Base-by-base conservation (phyloP, 179 eudicot species). In the Spinacia oleracea region DNA sequence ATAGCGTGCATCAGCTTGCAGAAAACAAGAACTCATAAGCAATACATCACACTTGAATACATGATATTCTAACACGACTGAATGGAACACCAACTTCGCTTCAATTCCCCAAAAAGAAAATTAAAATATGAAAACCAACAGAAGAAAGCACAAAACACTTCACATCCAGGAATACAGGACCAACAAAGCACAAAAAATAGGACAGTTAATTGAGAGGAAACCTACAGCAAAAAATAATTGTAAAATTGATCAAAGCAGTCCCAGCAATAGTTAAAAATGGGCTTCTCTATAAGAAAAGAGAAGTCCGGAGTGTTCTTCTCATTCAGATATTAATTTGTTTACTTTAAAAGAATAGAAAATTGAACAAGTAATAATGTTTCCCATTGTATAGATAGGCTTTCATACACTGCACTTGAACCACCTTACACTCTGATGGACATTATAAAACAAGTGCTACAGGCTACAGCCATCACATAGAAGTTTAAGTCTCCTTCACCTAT, bases 361-460 rank as follows among this genome's bases (percentile, higher is more conserved):
- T 23, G 32, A 59, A 59, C 11, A 59, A 9, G 9, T 59, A 9
- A 34, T 2, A 21, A 34, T 35, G n/a, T 6, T 65, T 59, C 31
- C 32, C 46, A 65, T 20, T 35, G 38, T 29, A 9, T 59, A 23
- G 6, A 59, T 29, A 62, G 34, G 38, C 29, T 62, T 62, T 62
- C 67, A 34, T 20, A 20, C 11, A 32, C 35, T 34, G 43, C 70
- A 18, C 3, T 18, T 31, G 20, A 34, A 65, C 35, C 46, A 18
- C 70, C 45, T 34, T 12, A 65, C 25, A 32, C 70, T 65, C n/a
- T 18, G 42, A n/a, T 60, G 12, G 40, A 73, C 50, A 80, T 58
- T 40, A 40, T 25, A 42, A 45, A 16, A 40, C n/a, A 43, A 50
- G 21, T 21, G 60, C 63, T 50, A 25, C n/a, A 63, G 14, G 60